Evolutionary conservation across 305 asterid genomes (phyloP), one percentile per base, ranked within the genome.

Genomic region (Fraxinus latifolia): DNA sequence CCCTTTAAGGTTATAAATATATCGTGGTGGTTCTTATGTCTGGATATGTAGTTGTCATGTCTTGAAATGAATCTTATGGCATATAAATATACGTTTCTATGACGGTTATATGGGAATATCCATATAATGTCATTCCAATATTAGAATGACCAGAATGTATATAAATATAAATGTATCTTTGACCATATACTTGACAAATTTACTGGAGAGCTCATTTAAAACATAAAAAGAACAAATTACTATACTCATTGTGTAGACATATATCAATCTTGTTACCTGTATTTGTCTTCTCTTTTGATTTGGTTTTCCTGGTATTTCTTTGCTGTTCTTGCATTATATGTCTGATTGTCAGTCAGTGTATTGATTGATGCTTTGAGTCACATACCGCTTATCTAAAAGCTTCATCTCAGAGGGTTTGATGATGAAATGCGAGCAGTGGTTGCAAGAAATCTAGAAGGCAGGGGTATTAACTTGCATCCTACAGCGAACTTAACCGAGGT

Each of bases 371-470:
- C 27, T 76, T 11, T 58, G 39, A 55, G 74, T 58, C 88, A 80
- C 42, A 75, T 71, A 67, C 80, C 32, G 78, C 72, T 82, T 75
- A 55, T 37, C 68, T 65, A 14, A 76, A 8, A 23, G 37, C 53
- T 85, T 74, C 78, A 71, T 86, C 39, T 42, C 96, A 96, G 99
- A 88, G 99, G 99, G 79, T 96, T 96, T 84, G 99, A 96, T 84
- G 95, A 92, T 37, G 99, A 96, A 84, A 93, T 96, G 97, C 93
- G 99, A 84, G 91, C 95, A 53, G 94, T 82, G 67, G 98, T 96
- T 83, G 97, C 98, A 27, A 92, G 92, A 86, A 96, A 96, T 90
- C 91, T 96, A 79, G 98, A 96, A 92, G 98, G 98, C 76, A 90
- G 99, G 87, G 99, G 99, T 78, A 88, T 96, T 80, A 93, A 88